Evolutionary conservation across 1,139 yeast genomes (phyloP), one percentile per base, ranked within the genome.

Genomic region (Lodderomyces elongisporus): DNA sequence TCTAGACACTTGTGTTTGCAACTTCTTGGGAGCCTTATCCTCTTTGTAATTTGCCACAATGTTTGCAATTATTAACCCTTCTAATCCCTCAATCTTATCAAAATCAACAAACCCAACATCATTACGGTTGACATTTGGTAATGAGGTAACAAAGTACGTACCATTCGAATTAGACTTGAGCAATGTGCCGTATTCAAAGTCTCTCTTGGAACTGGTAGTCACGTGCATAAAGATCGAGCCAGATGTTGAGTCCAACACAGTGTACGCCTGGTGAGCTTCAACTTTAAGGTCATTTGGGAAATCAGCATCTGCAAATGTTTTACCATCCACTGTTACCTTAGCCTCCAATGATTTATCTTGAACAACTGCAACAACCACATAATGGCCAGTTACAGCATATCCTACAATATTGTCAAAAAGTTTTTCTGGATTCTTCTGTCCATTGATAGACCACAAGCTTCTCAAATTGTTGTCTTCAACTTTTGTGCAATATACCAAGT

Each of bases 131-230:
- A 88, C 96, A 38, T 72, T 56, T n/a, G 73, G 74, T 43, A 84
- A 67, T 1, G 91, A 65, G 20, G 79, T 62, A 3, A 85, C 91
- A 53, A 85, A 89, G n/a, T 85, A 77, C 0, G 97, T 88, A 41
- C 99, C 99, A 48, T 89, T 87, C n/a, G 85, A 84, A 52, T 91
- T 89, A 1, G 96, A 85, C 51, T 91, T 91, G 48, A 91, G 66
- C n/a, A 93, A 64, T 0, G 87, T 67, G 6, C 98, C 98, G 57
- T 57, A 80, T 47, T 87, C 94, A 8, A 60, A 54, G 7, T 72
- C 77, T 0, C 51, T 39, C 5, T 65, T 66, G 17, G 62, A 55
- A 43, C 67, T 68, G 0, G 88, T 79, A 1, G 96, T 84, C 5
- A 88, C 84, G 54, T 88, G 96, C 61, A 91, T 56, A 56, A 89